Percentiles rank a stretch among this genome's conserved stretches.
phyloP scores from a whole-genome alignment of 495 filamentous ascomycete genomes.

The Astrothelium macrocarpum region DNA sequence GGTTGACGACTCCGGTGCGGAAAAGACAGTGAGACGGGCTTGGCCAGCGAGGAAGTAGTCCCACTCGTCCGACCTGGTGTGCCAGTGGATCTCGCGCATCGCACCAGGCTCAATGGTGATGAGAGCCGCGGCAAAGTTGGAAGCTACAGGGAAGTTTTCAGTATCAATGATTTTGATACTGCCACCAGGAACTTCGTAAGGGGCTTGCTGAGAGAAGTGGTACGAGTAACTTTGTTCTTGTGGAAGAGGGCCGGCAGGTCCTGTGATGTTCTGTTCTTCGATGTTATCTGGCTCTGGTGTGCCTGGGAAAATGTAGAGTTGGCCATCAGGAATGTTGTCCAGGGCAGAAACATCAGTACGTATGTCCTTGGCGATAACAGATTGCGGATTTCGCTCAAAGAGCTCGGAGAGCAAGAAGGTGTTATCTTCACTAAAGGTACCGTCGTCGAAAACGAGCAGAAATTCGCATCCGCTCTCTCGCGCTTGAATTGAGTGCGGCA shows the following conservation, averaged over 20 bases:
- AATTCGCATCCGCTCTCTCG: constrained; percentile 57
- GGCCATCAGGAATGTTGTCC: constrained; percentile 45
- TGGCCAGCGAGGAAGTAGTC: constrained; percentile 44
- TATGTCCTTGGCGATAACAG: constrained; percentile 56
- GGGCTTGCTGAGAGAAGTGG: constrained; percentile 55
- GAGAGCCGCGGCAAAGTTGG: constrained; percentile 51
- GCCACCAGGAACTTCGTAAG: constrained; percentile 50
- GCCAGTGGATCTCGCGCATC: constrained; percentile 53
- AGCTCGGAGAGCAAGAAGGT: constrained; percentile 61
- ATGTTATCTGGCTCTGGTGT: constrained; percentile 53
- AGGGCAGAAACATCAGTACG: constrained; percentile 45
- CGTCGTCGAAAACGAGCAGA: constrained; percentile 60
- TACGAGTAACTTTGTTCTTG: constrained; percentile 49
- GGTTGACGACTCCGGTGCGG: constrained; percentile 32
- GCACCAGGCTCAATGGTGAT: constrained; percentile 53
- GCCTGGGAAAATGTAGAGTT: constrained; percentile 64
- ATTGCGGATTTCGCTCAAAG: constrained; percentile 51
- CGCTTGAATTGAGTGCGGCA: constrained; percentile 61
- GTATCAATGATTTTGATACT: constrained; percentile 61
- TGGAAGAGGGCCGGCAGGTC: constrained; percentile 47
- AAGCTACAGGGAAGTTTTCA: constrained; percentile 49
- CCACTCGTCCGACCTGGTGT: constrained; percentile 50
- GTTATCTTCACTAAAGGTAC: constrained; percentile 57
- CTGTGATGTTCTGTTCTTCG: constrained; percentile 51
- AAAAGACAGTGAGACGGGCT: constrained; percentile 45